Evolutionary conservation across 2,329 filamentous ascomycete genomes (phyloP).

Genomic region (Pseudogymnoascus destructans): DNA sequence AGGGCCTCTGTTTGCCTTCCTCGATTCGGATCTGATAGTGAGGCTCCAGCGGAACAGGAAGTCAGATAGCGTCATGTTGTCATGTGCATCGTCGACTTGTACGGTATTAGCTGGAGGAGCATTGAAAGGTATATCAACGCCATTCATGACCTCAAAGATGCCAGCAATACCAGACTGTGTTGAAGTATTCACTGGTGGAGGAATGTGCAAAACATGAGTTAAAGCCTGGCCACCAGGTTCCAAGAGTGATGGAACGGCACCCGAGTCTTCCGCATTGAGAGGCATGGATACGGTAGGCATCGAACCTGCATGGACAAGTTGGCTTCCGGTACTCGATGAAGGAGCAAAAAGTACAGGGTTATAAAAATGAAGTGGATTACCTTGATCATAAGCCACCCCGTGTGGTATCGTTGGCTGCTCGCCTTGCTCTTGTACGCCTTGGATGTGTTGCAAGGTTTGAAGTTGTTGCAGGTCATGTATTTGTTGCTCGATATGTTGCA

Average conservation of each 20-base stretch:
- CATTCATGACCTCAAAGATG: background rate
- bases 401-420: slow-evolving; percentile 16
- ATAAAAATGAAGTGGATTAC: slow-evolving; percentile 22
- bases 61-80: slow-evolving; percentile 36
- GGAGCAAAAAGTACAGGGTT: slow-evolving; percentile 6
- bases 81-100: slow-evolving; percentile 25
- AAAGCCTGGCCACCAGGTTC: background rate
- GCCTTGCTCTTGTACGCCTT: slow-evolving; percentile 20
- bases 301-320: slow-evolving; percentile 11
- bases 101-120: slow-evolving; percentile 20
- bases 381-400: slow-evolving; percentile 16
- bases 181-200: background rate
- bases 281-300: slow-evolving; percentile 9
- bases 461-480: background rate
- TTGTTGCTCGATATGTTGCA: background rate
- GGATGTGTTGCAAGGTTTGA: background rate
- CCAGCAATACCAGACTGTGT: background rate
- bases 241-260: background rate
- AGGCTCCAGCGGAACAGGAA: slow-evolving; percentile 38
- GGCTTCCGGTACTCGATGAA: slow-evolving; percentile 3
- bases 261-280: background rate
- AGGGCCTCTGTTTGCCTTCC: slow-evolving; percentile 15
- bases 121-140: background rate
- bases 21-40: slow-evolving; percentile 10
- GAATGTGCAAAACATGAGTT: background rate